phyloP scores from a whole-genome alignment of 2,329 filamentous ascomycete genomes.

The Aspergillus eucalypticola region DNA sequence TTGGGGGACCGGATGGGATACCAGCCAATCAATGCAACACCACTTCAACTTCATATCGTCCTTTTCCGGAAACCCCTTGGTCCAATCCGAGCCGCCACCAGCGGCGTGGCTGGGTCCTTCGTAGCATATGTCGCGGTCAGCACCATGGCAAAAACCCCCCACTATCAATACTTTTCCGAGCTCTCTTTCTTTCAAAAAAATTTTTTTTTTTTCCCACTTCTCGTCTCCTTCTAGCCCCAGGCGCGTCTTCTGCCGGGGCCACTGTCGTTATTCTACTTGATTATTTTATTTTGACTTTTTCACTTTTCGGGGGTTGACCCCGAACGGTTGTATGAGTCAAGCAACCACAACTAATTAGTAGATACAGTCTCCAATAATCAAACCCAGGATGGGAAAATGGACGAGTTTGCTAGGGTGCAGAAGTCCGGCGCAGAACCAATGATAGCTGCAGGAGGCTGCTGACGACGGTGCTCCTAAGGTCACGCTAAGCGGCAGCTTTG shows the following conservation, averaged over 20 bases:
- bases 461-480: not conserved
- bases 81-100: not conserved
- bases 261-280: too few species aligned
- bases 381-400: not conserved
- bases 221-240: not conserved
- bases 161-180: not conserved
- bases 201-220: not conserved
- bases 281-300: not conserved
- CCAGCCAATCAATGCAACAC: slow-evolving; percentile 26
- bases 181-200: too few species aligned
- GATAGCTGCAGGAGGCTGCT: slow-evolving; percentile 2
- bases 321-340: not conserved
- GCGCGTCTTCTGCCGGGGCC: not conserved
- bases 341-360: not conserved
- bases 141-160: slow-evolving; percentile 11
- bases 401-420: not conserved
- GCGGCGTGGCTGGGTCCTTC: not conserved
- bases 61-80: slow-evolving; percentile 11
- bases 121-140: not conserved
- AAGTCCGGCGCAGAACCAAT: not conserved
- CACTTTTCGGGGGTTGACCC: not conserved
- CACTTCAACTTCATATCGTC: slow-evolving; percentile 17
- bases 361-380: too few species aligned
- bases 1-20: slow-evolving; percentile 20
- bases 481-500: not conserved